phyloP scores from a whole-genome alignment of 305 asterid genomes.

The Nicotiana rustica region DNA sequence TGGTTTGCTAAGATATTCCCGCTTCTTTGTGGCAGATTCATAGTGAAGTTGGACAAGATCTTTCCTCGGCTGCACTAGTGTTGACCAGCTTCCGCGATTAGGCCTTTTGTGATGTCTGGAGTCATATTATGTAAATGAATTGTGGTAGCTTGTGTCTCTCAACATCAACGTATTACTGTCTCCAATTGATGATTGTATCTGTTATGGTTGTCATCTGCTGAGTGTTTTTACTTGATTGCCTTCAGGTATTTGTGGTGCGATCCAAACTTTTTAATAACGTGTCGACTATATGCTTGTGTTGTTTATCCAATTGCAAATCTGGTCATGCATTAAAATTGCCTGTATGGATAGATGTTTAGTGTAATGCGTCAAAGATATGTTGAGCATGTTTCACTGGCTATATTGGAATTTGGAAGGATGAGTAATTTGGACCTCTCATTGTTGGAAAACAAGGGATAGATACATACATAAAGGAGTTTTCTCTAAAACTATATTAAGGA shows the following conservation, averaged over 20 bases:
- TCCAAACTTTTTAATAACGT: not conserved
- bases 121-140: slow-evolving; percentile 43
- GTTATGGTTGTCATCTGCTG: not conserved
- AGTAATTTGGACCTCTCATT: not conserved
- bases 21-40: slow-evolving; percentile 38
- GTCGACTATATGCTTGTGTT: not conserved
- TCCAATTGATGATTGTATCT: slow-evolving; percentile 10
- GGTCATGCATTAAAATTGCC: not conserved
- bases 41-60: slow-evolving; percentile 32
- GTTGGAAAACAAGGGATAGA: not conserved
- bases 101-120: slow-evolving; percentile 36
- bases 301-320: not conserved
- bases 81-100: not conserved
- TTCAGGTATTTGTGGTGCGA: not conserved
- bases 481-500: no score
- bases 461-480: no score
- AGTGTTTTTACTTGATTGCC: not conserved
- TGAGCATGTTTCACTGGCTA: not conserved
- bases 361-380: not conserved
- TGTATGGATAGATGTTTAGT: slow-evolving; percentile 20
- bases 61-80: not conserved
- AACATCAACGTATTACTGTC: slow-evolving; percentile 15
- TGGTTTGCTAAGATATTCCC: not conserved
- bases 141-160: slow-evolving; percentile 32
- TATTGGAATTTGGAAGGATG: not conserved